Conservation (phyloP, 768 basidiomycete species). For the Melanogaster broomeanus region DNA sequence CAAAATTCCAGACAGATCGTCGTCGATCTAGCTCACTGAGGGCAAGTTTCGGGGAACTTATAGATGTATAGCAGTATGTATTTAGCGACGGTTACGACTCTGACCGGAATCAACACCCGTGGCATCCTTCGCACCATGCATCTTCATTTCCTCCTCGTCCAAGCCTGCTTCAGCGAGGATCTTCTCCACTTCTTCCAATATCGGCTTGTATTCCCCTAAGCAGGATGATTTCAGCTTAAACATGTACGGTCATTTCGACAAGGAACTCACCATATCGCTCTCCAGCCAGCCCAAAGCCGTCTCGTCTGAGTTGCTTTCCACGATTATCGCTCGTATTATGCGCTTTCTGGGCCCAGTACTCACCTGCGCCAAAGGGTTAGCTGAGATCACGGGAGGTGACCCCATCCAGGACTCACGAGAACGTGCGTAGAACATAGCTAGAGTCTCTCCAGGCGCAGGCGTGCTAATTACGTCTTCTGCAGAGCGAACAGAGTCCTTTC, state of each 20-base stretch:
- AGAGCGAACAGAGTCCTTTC: conserved; percentile 51
- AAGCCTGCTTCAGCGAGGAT: conserved; percentile 83
- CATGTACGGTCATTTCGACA: not conserved
- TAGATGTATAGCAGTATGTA: not conserved
- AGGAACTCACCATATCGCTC: conserved; percentile 64
- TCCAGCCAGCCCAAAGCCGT: conserved; percentile 77
- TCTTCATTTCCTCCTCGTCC: conserved; percentile 79
- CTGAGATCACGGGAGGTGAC: not conserved
- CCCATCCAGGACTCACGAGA: conserved; percentile 51
- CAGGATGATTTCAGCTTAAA: not conserved
- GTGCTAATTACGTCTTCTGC: conserved; percentile 76
- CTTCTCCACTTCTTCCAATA: conserved; percentile 78
- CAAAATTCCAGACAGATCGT: too few relatives aligned
- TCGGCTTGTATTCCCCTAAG: conserved; percentile 77
- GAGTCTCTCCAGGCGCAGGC: conserved; percentile 81
- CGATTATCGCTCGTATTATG: conserved; percentile 56
- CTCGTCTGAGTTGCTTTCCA: conserved; percentile 76
- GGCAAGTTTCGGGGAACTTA: not conserved
- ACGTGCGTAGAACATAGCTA: conserved; percentile 82
- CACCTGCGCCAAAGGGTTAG: conserved; percentile 43
- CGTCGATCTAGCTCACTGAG: too few relatives aligned
- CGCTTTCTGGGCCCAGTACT: conserved; percentile 81
- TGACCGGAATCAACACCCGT: conserved; percentile 41
- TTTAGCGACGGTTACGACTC: conserved; percentile 51
- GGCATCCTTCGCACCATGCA: conserved; percentile 47